These are phyloP conservation scores for Trichoderma atroviride DNA, from an alignment of 2,329 filamentous ascomycete genomes.

Conservation along the genomic window DNA sequence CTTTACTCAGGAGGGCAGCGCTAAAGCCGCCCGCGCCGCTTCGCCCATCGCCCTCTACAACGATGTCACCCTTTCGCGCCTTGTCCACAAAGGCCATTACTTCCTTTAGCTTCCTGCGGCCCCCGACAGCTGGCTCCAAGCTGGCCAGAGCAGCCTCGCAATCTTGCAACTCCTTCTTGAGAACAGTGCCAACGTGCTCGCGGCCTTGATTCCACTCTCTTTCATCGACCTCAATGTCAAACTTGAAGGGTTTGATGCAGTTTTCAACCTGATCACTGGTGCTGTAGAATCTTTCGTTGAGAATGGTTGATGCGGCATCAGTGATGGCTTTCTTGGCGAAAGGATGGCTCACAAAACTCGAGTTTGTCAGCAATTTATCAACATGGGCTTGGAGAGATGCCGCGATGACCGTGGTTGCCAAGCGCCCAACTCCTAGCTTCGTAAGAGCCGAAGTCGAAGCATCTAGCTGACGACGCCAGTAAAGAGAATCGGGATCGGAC, in stretches of 20 bases:
- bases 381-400: slow-evolving; percentile 84
- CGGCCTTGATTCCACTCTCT: slow-evolving; percentile 84
- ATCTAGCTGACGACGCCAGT: slow-evolving; percentile 94
- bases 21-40: slow-evolving; percentile 94
- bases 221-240: slow-evolving; percentile 92
- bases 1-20: slow-evolving; percentile 78
- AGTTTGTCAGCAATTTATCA: slow-evolving; percentile 74
- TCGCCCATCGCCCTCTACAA: slow-evolving; percentile 79
- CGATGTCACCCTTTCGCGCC: slow-evolving; percentile 80
- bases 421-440: slow-evolving; percentile 87
- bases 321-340: slow-evolving; percentile 92
- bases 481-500: slow-evolving; percentile 79
- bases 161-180: slow-evolving; percentile 86
- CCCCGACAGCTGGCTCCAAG: slow-evolving; percentile 77
- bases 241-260: slow-evolving; percentile 98
- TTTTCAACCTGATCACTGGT: slow-evolving; percentile 98
- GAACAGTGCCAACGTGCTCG: slow-evolving; percentile 75
- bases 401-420: slow-evolving; percentile 90
- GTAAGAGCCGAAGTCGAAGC: slow-evolving; percentile 88
- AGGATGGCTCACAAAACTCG: slow-evolving; percentile 86
- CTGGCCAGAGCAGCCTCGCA: slow-evolving; percentile 77
- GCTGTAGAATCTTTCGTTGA: slow-evolving; percentile 94
- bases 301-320: slow-evolving; percentile 83
- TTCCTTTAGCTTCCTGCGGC: slow-evolving; percentile 82
- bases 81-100: slow-evolving; percentile 91